Percentiles rank a stretch among this genome's conserved stretches.
Evolutionary conservation across 2,329 filamentous ascomycete species (phyloP).

Genomic region (Colletotrichum graminicola): DNA sequence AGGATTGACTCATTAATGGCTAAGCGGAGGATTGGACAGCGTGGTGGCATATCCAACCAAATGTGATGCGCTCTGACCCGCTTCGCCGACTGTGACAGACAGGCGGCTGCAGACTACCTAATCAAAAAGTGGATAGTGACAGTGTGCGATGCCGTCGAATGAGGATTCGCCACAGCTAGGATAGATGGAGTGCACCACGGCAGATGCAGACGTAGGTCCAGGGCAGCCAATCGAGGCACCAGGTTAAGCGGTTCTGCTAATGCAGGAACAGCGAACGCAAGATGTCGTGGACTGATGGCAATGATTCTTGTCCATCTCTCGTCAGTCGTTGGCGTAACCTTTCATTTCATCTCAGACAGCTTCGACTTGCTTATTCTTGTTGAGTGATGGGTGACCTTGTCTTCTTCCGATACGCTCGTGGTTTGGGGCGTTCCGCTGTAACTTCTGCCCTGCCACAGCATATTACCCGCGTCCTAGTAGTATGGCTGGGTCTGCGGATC

Average conservation of each 20-base stretch:
- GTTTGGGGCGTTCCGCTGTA: neutral
- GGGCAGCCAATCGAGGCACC: conserved; percentile 17
- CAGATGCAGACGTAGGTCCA: conserved; percentile 11
- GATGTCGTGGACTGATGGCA: conserved; percentile 3
- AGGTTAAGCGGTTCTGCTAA: conserved; percentile 36
- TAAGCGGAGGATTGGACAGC: neutral
- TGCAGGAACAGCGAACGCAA: conserved; percentile 39
- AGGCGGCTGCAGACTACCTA: neutral
- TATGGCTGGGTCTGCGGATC: conserved; percentile 23
- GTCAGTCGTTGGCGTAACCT: neutral
- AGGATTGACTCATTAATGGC: neutral
- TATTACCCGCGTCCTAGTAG: conserved; percentile 23
- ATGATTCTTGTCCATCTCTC: neutral
- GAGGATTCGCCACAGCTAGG: conserved; percentile 32
- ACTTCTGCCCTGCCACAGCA: conserved; percentile 14
- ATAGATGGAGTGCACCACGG: conserved; percentile 24
- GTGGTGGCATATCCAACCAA: conserved; percentile 22
- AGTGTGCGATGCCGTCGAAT: conserved; percentile 24
- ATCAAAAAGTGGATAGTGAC: neutral
- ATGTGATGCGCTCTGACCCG: conserved; percentile 11
- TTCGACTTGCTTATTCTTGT: conserved; percentile 5
- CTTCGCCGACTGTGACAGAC: conserved; percentile 5
- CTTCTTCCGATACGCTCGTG: neutral
- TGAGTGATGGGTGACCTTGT: neutral
- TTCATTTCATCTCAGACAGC: neutral